Conservation (phyloP, 2,329 filamentous ascomycete species). For the Xylariaceae sp. region DNA sequence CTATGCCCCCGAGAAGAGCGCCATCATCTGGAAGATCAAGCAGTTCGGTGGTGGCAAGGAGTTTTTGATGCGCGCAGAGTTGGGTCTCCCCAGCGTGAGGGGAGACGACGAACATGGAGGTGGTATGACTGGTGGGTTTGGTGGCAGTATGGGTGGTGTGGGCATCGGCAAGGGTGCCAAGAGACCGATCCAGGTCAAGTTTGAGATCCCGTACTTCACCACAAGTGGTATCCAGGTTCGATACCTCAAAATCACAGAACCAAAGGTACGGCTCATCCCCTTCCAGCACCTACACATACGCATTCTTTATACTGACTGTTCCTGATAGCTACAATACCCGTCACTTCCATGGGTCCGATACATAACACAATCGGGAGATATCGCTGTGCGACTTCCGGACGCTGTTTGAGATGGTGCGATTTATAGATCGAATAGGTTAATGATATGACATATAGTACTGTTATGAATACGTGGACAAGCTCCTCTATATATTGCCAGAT, state of each 20-base stretch:
- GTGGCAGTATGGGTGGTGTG: slow-evolving; percentile 91
- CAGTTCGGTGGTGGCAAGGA: slow-evolving; percentile 98
- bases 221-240: slow-evolving; percentile 97
- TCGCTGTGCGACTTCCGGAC: slow-evolving; percentile 91
- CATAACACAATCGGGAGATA: slow-evolving; percentile 96
- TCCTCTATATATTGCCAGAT: too few species aligned
- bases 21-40: slow-evolving; percentile 99
- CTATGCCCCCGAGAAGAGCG: slow-evolving; percentile 94
- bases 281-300: not conserved
- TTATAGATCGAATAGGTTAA: slow-evolving; percentile 22
- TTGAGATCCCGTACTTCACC: slow-evolving; percentile 99
- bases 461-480: too few species aligned
- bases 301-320: slow-evolving; percentile 13
- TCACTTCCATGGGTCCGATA: slow-evolving; percentile 97
- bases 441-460: not conserved
- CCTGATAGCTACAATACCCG: slow-evolving; percentile 82
- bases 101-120: slow-evolving; percentile 94
- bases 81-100: slow-evolving; percentile 87
- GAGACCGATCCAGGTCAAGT: slow-evolving; percentile 96
- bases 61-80: slow-evolving; percentile 95
- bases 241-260: slow-evolving; percentile 98
- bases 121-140: slow-evolving; percentile 96
- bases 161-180: slow-evolving; percentile 81
- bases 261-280: slow-evolving; percentile 66
- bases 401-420: slow-evolving; percentile 50